Conservation (phyloP, 1,284 basidiomycete species). For the Schizophyllum commune region DNA sequence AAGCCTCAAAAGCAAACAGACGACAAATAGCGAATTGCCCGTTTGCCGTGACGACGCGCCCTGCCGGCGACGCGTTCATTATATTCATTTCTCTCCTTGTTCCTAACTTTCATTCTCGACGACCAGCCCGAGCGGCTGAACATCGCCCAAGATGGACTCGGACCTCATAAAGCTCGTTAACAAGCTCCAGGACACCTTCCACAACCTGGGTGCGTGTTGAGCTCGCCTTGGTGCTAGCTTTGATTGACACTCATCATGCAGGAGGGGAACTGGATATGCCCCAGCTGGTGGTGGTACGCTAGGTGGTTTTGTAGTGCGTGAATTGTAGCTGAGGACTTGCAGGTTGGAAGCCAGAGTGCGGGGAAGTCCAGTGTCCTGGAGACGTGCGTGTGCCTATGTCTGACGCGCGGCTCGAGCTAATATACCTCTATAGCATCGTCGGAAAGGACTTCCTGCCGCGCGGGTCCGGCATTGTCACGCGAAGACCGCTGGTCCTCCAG, state of each 20-base stretch:
- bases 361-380: conserved; percentile 84
- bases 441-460: conserved; percentile 94
- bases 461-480: conserved; percentile 90
- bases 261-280: conserved; percentile 85
- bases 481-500: conserved; percentile 91
- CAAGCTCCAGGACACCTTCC: conserved; percentile 87
- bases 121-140: not conserved
- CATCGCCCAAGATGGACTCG: conserved; percentile 63
- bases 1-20: not conserved
- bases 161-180: conserved; percentile 96
- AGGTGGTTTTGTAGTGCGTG: not conserved
- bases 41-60: conserved; percentile 27
- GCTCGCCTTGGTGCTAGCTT: conserved; percentile 8
- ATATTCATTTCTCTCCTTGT: not conserved
- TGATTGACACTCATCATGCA: conserved; percentile 23
- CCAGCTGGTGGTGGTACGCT: conserved; percentile 70
- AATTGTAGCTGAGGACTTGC: conserved; percentile 4
- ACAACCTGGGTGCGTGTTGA: conserved; percentile 59
- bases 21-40: not conserved
- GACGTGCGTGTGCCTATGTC: conserved; percentile 47
- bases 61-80: too few relatives aligned
- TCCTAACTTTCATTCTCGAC: not conserved
- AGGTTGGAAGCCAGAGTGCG: conserved; percentile 84
- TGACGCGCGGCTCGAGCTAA: conserved; percentile 7
- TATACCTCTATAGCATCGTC: conserved; percentile 61